These are phyloP conservation scores for Chlamydomonas schloesseri DNA, from an alignment of 139 green algal genomes.

Conservation along the genomic window DNA sequence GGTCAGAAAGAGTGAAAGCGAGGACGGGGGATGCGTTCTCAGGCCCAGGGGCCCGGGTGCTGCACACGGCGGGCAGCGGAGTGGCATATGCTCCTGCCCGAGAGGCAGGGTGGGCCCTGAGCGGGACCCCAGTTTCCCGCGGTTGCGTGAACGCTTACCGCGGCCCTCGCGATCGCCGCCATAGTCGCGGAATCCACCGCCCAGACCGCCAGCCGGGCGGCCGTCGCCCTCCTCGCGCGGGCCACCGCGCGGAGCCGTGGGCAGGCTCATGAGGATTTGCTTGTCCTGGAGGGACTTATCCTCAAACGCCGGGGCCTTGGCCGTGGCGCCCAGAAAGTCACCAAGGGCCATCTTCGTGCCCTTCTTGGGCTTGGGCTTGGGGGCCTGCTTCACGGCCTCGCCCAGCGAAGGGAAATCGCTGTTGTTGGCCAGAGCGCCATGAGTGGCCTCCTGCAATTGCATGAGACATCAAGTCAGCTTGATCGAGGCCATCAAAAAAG, in stretches of 20 bases:
- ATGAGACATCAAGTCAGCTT: too few relatives aligned
- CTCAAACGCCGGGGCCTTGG: neutral
- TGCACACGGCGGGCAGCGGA: too few relatives aligned
- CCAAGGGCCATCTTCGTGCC: constrained; percentile 69
- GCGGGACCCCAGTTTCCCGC: too few relatives aligned
- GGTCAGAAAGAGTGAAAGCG: too few relatives aligned
- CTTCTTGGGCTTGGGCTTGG: constrained; percentile 74
- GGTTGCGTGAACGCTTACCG: neutral
- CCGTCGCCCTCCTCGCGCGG: constrained; percentile 63
- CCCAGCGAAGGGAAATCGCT: constrained; percentile 79
- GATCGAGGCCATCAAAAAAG: neutral
- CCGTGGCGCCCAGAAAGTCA: constrained; percentile 70
- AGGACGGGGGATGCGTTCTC: neutral
- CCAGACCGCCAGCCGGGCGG: constrained; percentile 50
- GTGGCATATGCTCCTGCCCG: neutral
- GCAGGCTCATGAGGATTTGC: constrained; percentile 67
- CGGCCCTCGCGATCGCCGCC: constrained; percentile 66
- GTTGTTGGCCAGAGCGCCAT: constrained; percentile 45
- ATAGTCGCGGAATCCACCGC: constrained; percentile 84
- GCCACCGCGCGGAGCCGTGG: constrained; percentile 68
- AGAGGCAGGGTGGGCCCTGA: neutral
- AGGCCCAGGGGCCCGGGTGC: too few relatives aligned
- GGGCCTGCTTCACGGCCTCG: constrained; percentile 52
- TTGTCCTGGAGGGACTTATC: constrained; percentile 51
- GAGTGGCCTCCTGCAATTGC: constrained; percentile 4